Conservation (phyloP, 371 early-diverging fungal genomes). For the Apophysomyces elegans region DNA sequence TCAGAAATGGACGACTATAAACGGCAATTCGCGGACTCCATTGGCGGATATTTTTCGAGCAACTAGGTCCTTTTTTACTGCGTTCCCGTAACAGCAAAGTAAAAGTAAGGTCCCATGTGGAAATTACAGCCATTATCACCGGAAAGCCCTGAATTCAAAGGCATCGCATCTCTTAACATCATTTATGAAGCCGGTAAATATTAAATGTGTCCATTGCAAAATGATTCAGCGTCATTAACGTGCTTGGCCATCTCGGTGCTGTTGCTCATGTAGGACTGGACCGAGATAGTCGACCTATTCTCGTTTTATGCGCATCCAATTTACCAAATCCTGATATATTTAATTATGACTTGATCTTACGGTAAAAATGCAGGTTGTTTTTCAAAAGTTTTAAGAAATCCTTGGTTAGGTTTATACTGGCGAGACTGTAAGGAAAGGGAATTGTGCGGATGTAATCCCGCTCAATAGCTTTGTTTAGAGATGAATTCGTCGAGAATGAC, state of each 20-base stretch:
- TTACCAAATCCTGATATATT: constrained; percentile 77
- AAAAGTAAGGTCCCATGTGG: constrained; percentile 24
- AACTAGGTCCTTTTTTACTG: background rate
- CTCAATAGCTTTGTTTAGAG: constrained; percentile 30
- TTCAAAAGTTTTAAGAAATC: background rate
- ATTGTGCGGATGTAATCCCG: background rate
- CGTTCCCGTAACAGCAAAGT: background rate
- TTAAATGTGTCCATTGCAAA: background rate
- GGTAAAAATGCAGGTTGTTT: constrained; percentile 42
- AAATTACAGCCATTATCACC: constrained; percentile 34
- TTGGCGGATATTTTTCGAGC: background rate
- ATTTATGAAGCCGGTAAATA: constrained; percentile 56
- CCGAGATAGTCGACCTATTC: constrained; percentile 78
- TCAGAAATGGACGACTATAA: background rate
- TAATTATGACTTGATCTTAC: constrained; percentile 82
- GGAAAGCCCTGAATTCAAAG: constrained; percentile 51
- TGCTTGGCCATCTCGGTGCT: background rate
- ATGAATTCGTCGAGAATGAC: constrained; percentile 84
- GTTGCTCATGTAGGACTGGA: constrained; percentile 72
- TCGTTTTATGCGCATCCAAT: constrained; percentile 80
- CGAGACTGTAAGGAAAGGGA: constrained; percentile 39
- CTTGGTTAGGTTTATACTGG: constrained; percentile 37
- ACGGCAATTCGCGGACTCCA: background rate
- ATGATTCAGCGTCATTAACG: background rate
- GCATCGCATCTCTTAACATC: constrained; percentile 46